Evolutionary conservation across 768 basidiomycete species (phyloP), one percentile per base, ranked within the genome.

Genomic region (Exsudoporus frostii): DNA sequence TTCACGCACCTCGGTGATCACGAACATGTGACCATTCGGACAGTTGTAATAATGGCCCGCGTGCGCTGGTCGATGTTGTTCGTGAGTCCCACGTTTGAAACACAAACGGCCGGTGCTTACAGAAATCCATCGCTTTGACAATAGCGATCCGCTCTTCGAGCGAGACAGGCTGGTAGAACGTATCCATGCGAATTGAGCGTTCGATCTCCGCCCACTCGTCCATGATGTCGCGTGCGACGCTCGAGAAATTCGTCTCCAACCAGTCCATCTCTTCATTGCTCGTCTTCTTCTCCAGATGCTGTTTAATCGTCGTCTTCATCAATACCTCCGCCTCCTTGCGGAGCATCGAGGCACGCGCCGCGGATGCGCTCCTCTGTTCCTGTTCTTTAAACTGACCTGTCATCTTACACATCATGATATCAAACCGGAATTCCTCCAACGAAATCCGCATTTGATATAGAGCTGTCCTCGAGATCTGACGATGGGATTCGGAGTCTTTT

Each of bases 1-100:
- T 19, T 11, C 47, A 59, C 39, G 34, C 51, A 85, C 82, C 64
- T 85, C 79, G 0, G 63, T 68, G 32, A 87, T 85, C 2, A 82
- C 78, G 50, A 81, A 86, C 0, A 77, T 73, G 57, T 87, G 85
- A 0, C 85, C 85, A 45, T 85, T 85, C 0, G 69, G 74, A 51
- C 81, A 82, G 17, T 72, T 75, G 51, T 77, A 79, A 53, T 74
- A 80, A 58, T 79, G 79, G 0, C 77, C 77, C 3, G 72, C 66
- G 7, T 71, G 68, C 9, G 67, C 76, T 75, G 27, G 13, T n/a
- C 17, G 34, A 34, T 1, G 4, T 17, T 41, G 19, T 56, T 14
- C 20, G 48, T 53, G 17, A 55, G 41, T 14, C 14, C 29, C 3
- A 4, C 6, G 0, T 50, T 15, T 11, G 2, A 25, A 14, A 19